A percentile compares a stretch with the other conserved stretches of the same genome.
Conservation (phyloP, 192 early-diverging fungal species). For the Dissophora globulifera region DNA sequence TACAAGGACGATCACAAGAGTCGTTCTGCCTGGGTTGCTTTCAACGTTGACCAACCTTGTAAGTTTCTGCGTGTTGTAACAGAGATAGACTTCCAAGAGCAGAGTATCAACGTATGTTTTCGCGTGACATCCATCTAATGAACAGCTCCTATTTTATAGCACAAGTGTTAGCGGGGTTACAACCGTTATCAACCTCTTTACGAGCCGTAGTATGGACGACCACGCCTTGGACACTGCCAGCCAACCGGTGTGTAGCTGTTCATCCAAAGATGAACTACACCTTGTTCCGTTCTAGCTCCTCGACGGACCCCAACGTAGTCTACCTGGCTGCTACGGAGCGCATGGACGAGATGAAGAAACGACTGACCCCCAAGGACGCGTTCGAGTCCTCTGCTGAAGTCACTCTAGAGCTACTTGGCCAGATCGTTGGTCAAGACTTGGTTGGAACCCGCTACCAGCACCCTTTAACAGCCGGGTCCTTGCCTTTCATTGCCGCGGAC, state of each 20-base stretch:
- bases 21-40: conserved; percentile 73
- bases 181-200: conserved; percentile 15
- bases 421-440: conserved; percentile 58
- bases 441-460: conserved; percentile 68
- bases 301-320: conserved; percentile 11
- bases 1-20: conserved; percentile 77
- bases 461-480: conserved; percentile 55
- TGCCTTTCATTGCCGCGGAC: conserved; percentile 68
- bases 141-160: conserved; percentile 2
- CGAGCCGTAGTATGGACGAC: conserved; percentile 79
- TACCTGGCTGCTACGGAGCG: conserved; percentile 39
- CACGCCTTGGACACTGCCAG: conserved; percentile 84
- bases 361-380: conserved; percentile 11
- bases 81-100: no score
- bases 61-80: no score
- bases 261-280: conserved; percentile 40
- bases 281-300: conserved; percentile 20
- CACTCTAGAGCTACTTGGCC: conserved; percentile 10
- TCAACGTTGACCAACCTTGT: conserved; percentile 61
- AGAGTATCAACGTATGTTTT: no score
- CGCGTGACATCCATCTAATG: background rate
- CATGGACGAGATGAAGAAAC: conserved; percentile 41
- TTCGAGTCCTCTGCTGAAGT: background rate
- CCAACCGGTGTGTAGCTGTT: conserved; percentile 63
- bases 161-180: conserved; percentile 2